phyloP scores from a whole-genome alignment of 2,329 filamentous ascomycete species.

The Sphaerulina musiva region DNA sequence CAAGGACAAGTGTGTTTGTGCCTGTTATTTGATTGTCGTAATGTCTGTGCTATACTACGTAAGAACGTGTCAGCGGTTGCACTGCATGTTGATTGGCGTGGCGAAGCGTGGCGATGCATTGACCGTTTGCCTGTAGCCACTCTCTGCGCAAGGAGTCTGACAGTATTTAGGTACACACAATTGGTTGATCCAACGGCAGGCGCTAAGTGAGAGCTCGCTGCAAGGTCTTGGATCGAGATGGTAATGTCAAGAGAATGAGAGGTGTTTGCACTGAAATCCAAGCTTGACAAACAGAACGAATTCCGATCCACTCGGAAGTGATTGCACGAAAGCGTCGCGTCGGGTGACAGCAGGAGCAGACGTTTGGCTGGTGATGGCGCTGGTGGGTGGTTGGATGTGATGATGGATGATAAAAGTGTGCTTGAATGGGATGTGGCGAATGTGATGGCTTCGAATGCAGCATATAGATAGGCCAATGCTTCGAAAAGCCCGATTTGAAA shows the following conservation, averaged over 20 bases:
- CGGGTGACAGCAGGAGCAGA: background rate
- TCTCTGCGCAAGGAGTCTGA: background rate
- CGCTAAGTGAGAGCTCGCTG: background rate
- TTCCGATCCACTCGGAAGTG: background rate
- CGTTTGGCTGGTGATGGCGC: background rate
- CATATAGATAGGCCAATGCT: background rate
- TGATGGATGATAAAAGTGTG: background rate
- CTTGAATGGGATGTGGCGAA: background rate
- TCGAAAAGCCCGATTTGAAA: background rate
- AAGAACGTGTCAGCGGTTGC: background rate
- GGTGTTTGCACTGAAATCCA: background rate
- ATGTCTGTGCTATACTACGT: background rate
- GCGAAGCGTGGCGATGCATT: background rate
- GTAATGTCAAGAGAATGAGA: background rate
- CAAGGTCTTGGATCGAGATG: background rate
- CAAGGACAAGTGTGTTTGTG: background rate
- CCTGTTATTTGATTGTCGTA: background rate
- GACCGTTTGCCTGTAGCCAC: background rate
- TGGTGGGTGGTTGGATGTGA: background rate
- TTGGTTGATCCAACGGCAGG: background rate
- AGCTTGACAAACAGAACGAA: background rate
- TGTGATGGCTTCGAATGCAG: background rate
- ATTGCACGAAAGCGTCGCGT: background rate
- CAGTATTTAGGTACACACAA: no score
- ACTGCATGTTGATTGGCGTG: background rate